Evolutionary conservation across 75 land plant species (phyloP).

Genomic region (Chamaecyparis obtusa): DNA sequence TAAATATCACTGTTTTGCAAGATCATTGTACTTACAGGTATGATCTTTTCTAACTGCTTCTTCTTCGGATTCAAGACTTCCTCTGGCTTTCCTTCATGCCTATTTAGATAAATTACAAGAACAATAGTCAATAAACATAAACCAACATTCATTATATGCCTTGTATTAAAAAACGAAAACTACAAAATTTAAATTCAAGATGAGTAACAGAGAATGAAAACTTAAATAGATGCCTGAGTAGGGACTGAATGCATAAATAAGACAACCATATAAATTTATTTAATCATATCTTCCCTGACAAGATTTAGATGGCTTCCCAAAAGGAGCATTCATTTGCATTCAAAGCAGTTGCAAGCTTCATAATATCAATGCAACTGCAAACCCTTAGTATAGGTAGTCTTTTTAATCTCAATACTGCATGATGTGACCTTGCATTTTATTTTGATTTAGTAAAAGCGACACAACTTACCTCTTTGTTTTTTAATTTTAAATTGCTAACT

Average conservation of each 20-base stretch:
- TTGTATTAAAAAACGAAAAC: neutral
- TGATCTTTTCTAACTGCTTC: slow-evolving; percentile 95
- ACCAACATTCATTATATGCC: neutral
- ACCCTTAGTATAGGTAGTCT: neutral
- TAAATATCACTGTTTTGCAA: neutral
- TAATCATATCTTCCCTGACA: neutral
- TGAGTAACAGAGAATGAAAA: neutral
- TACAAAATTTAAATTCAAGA: too few relatives aligned
- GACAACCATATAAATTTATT: neutral
- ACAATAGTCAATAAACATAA: neutral
- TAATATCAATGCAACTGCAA: neutral
- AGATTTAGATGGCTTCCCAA: neutral
- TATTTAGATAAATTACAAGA: neutral
- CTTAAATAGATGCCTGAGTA: neutral
- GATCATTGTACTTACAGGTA: slow-evolving; percentile 52
- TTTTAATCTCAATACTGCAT: neutral
- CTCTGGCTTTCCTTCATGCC: slow-evolving; percentile 92
- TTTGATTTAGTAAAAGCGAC: neutral
- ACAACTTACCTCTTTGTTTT: neutral
- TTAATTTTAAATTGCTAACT: neutral
- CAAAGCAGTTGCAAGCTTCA: neutral
- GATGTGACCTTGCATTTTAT: neutral
- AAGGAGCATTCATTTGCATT: neutral
- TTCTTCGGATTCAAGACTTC: slow-evolving; percentile 96
- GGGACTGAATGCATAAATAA: neutral